These are phyloP conservation scores for Melaleuca quinquenervia DNA, from an alignment of 345 rosid species.

Conservation along the genomic window DNA sequence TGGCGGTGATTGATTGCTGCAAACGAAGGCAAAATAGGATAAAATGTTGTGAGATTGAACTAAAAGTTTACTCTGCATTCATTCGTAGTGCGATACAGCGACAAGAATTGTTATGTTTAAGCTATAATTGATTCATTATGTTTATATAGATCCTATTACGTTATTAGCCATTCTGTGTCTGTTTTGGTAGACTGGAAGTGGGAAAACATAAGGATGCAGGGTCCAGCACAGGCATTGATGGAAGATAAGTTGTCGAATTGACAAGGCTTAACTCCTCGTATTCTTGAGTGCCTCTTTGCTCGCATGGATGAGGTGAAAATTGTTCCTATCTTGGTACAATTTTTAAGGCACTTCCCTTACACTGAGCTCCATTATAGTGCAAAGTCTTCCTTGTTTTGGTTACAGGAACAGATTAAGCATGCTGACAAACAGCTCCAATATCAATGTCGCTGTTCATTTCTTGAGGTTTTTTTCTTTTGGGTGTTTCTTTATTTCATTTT, in stretches of 20 bases:
- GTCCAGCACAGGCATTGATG: constrained; percentile 73
- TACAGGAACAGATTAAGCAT: too few relatives aligned
- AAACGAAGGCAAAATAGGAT: not conserved
- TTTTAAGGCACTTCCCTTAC: constrained; percentile 68
- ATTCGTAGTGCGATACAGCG: not conserved
- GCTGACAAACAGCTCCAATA: constrained; percentile 80
- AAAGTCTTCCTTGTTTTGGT: too few relatives aligned
- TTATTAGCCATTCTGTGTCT: not conserved
- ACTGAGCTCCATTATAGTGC: too few relatives aligned
- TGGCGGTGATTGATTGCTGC: not conserved
- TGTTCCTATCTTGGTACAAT: too few relatives aligned
- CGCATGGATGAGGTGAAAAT: too few relatives aligned
- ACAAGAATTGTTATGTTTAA: not conserved
- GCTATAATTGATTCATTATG: not conserved
- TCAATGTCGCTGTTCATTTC: constrained; percentile 95
- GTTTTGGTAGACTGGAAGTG: constrained; percentile 71
- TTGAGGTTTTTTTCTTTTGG: constrained; percentile 66
- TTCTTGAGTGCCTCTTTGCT: too few relatives aligned
- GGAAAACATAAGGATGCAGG: constrained; percentile 99
- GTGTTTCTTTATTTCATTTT: too few relatives aligned
- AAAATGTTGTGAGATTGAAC: not conserved
- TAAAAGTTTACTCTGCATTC: not conserved
- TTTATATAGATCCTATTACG: constrained; percentile 41
- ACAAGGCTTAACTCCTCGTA: too few relatives aligned
- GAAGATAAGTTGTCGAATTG: constrained; percentile 48